phyloP scores from a whole-genome alignment of 208 protist species.

The Leishmania martiniquensis region DNA sequence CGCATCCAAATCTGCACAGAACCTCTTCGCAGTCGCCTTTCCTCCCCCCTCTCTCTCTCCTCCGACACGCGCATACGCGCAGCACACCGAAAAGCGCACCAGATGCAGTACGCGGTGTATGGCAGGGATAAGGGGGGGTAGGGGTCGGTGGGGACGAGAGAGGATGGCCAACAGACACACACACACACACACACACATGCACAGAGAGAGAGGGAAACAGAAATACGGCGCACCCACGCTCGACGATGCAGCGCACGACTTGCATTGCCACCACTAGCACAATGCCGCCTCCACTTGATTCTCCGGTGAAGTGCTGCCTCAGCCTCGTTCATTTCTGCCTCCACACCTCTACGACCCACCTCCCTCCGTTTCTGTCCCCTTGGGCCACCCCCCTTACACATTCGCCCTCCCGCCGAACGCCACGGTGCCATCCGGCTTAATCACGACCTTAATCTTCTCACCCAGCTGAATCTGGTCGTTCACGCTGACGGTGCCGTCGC shows the following conservation, averaged over 20 bases:
- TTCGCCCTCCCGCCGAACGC: conserved; percentile 79
- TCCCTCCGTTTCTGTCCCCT: background rate
- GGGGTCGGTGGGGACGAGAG: too few relatives aligned
- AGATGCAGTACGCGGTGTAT: background rate
- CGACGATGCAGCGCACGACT: background rate
- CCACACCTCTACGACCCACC: background rate
- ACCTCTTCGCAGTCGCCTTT: background rate
- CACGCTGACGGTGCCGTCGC: conserved; percentile 83
- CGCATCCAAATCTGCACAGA: background rate
- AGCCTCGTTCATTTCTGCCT: background rate
- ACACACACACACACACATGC: too few relatives aligned
- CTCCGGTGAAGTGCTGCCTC: background rate
- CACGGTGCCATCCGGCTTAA: conserved; percentile 87
- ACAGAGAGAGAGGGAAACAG: background rate
- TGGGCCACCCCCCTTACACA: conserved; percentile 15
- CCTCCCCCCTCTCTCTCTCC: background rate
- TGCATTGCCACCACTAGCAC: background rate
- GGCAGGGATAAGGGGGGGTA: too few relatives aligned
- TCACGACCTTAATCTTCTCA: conserved; percentile 84
- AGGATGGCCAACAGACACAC: too few relatives aligned
- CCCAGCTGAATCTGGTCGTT: conserved; percentile 88
- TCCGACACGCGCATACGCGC: background rate
- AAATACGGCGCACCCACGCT: background rate
- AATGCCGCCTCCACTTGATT: background rate
- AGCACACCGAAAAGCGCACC: too few relatives aligned